Evolutionary conservation across 176 grass and related monocot species (phyloP).

Genomic region (Ampelocalamus luodianensis): DNA sequence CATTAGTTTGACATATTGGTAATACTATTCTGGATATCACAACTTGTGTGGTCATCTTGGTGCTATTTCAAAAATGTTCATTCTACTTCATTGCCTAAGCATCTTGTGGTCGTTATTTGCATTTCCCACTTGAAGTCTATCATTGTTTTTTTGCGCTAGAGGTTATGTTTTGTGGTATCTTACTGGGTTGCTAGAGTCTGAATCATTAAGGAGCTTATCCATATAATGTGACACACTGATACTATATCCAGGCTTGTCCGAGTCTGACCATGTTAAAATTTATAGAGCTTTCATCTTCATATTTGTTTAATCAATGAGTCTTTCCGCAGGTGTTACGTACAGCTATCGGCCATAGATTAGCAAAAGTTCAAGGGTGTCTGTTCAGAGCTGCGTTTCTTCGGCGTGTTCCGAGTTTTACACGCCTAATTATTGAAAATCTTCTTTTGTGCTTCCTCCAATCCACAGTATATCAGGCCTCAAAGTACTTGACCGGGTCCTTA

Average conservation of each 20-base stretch:
- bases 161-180: slow-evolving; percentile 17
- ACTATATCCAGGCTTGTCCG: not conserved
- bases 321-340: slow-evolving; percentile 84
- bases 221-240: not conserved
- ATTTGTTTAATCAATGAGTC: not conserved
- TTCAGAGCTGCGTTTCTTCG: slow-evolving; percentile 89
- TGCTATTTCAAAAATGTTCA: slow-evolving; percentile 16
- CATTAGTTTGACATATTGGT: slow-evolving; percentile 4
- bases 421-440: slow-evolving; percentile 90
- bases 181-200: slow-evolving; percentile 4
- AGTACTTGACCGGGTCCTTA: slow-evolving; percentile 86
- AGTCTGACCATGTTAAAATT: slow-evolving; percentile 14
- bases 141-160: not conserved
- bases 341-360: slow-evolving; percentile 85
- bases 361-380: slow-evolving; percentile 94
- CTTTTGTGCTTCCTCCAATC: slow-evolving; percentile 94
- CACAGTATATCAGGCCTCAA: slow-evolving; percentile 77
- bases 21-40: slow-evolving; percentile 3
- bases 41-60: slow-evolving; percentile 2
- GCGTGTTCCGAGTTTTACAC: slow-evolving; percentile 75
- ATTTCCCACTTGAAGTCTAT: not conserved
- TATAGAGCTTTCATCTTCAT: not conserved
- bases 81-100: not conserved
- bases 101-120: not conserved
- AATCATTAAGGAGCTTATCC: slow-evolving; percentile 9